These are phyloP conservation scores for Yarrowia sp. DNA, from an alignment of 805 yeast species.

Conservation along the genomic window DNA sequence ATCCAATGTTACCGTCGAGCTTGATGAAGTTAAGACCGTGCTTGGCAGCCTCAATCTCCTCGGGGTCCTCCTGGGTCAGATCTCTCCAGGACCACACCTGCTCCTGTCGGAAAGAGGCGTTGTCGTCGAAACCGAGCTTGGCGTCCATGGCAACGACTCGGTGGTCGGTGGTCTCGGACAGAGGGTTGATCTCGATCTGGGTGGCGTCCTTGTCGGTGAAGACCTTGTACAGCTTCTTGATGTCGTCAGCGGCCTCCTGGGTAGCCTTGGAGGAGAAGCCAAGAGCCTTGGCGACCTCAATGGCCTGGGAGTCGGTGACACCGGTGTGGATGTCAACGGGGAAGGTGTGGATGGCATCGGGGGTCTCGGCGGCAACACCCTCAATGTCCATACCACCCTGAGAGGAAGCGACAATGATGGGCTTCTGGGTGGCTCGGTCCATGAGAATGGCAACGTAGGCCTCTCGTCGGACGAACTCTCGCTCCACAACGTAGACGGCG, in stretches of 20 bases:
- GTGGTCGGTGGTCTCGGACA: constrained; percentile 87
- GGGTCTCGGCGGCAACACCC: constrained; percentile 91
- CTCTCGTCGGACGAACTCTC: constrained; percentile 90
- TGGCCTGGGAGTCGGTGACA: constrained; percentile 73
- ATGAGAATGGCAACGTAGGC: constrained; percentile 91
- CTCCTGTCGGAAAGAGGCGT: constrained; percentile 90
- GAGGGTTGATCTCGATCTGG: constrained; percentile 97
- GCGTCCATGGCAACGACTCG: constrained; percentile 98
- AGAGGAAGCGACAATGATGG: constrained; percentile 91
- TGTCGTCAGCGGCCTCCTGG: constrained; percentile 82
- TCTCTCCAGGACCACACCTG: constrained; percentile 98
- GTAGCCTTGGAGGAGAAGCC: constrained; percentile 78
- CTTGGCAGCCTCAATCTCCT: constrained; percentile 89
- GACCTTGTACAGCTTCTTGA: constrained; percentile 83
- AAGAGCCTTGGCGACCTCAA: constrained; percentile 70
- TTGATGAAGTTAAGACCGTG: constrained; percentile 93
- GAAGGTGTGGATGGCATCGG: constrained; percentile 88
- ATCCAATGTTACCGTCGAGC: constrained; percentile 97
- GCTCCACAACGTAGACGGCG: constrained; percentile 93
- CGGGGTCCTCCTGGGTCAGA: constrained; percentile 94
- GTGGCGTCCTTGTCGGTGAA: constrained; percentile 92
- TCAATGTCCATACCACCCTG: constrained; percentile 99
- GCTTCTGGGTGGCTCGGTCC: constrained; percentile 89
- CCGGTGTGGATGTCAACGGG: constrained; percentile 74
- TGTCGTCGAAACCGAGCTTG: constrained; percentile 96